Evolutionary conservation across 164 flowering plant species (phyloP).

Genomic region (Dillenia suffruticosa): DNA sequence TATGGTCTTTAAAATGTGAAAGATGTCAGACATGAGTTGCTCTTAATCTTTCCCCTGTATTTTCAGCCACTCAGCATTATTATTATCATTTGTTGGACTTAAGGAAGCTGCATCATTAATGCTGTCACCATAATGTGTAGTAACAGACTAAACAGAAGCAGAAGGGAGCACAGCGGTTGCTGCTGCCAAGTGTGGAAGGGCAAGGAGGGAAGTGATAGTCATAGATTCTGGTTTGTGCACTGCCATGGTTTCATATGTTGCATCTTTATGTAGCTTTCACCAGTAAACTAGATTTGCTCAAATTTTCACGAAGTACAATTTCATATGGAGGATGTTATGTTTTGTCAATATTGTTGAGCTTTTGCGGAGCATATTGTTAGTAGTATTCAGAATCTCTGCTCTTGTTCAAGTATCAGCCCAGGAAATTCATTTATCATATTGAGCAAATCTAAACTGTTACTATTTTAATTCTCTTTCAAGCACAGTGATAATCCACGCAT

Average conservation of each 20-base stretch:
- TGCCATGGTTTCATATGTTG: neutral
- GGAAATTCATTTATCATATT: too few species aligned
- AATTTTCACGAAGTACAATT: neutral
- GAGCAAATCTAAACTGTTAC: too few species aligned
- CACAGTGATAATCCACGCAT: slow-evolving; percentile 73
- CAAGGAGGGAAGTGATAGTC: slow-evolving; percentile 80
- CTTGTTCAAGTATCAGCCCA: too few species aligned
- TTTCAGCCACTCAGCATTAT: too few species aligned
- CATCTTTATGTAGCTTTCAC: neutral
- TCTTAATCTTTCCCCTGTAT: too few species aligned
- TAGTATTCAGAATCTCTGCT: too few species aligned
- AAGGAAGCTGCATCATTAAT: neutral
- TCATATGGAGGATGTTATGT: neutral
- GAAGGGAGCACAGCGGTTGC: slow-evolving; percentile 40
- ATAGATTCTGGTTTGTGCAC: slow-evolving; percentile 72
- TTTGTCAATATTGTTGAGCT: neutral
- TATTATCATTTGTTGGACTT: neutral
- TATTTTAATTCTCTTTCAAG: slow-evolving; percentile 32
- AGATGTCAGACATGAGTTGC: too few species aligned
- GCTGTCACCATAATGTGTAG: too few species aligned
- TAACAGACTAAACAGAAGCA: slow-evolving; percentile 79
- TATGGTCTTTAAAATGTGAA: too few species aligned
- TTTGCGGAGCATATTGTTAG: neutral
- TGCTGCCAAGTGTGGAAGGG: slow-evolving; percentile 83
- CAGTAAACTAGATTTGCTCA: neutral